Evolutionary conservation across 176 grass and related monocot species (phyloP).

Genomic region (Bolboschoenus planiculmis): DNA sequence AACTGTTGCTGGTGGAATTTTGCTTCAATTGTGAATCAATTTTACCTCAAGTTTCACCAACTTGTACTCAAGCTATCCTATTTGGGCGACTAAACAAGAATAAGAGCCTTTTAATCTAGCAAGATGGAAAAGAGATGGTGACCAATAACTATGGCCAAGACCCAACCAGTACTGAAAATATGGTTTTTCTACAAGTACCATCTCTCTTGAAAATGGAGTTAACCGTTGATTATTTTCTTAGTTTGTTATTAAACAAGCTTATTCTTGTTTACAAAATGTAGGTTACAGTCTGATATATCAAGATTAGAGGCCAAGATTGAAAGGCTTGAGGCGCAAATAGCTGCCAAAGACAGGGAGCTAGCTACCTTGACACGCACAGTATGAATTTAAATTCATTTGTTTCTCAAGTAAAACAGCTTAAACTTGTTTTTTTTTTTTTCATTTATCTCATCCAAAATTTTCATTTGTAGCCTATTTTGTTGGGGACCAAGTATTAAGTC

Average conservation of each 20-base stretch:
- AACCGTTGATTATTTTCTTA: background rate
- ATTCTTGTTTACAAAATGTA: constrained; percentile 36
- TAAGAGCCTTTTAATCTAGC: background rate
- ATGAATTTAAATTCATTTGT: background rate
- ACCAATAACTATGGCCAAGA: background rate
- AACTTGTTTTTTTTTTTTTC: background rate
- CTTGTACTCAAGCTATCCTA: background rate
- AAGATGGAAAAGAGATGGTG: background rate
- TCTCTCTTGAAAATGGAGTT: background rate
- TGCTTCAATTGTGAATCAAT: background rate
- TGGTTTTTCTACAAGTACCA: background rate
- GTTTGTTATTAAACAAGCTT: background rate
- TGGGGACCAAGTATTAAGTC: background rate
- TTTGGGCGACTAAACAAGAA: background rate
- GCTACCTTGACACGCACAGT: constrained; percentile 81
- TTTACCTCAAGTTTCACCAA: background rate
- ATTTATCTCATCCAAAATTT: background rate
- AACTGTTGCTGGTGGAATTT: background rate
- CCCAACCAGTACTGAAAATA: background rate
- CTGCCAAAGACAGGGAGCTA: constrained; percentile 89
- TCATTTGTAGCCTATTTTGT: background rate
- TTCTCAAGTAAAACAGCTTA: background rate
- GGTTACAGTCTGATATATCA: constrained; percentile 83
- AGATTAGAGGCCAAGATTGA: constrained; percentile 95
- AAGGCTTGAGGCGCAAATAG: constrained; percentile 93